These are phyloP conservation scores for Brassica carinata DNA, from an alignment of 345 rosid genomes.

Conservation along the genomic window DNA sequence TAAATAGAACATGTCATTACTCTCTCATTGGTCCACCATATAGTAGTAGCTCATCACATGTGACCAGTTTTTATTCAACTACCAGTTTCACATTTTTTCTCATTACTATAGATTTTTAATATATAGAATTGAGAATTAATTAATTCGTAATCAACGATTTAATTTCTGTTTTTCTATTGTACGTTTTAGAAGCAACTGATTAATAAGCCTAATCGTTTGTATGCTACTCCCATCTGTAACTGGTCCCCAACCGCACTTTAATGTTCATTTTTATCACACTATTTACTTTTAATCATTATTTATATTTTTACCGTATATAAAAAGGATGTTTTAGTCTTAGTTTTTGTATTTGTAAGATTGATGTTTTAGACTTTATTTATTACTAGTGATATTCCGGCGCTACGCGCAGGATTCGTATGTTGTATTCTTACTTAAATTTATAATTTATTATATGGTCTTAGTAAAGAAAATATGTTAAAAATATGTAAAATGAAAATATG, in stretches of 20 bases:
- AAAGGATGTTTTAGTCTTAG: too few species aligned
- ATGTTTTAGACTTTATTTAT: too few species aligned
- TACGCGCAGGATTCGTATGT: too few species aligned
- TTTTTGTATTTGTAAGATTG: too few species aligned
- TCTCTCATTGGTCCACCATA: conserved; percentile 13
- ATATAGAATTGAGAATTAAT: neutral
- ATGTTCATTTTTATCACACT: neutral
- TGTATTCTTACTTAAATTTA: too few species aligned
- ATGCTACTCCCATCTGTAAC: neutral
- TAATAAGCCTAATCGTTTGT: neutral
- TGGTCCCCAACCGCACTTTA: neutral
- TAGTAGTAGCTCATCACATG: conserved; percentile 9
- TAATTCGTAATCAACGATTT: neutral
- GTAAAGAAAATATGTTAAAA: too few species aligned
- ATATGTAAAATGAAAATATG: too few species aligned
- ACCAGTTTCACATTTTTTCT: neutral
- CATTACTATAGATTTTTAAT: neutral
- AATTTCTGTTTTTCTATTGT: neutral
- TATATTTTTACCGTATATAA: too few species aligned
- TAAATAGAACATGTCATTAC: conserved; percentile 34
- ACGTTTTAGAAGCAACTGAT: neutral
- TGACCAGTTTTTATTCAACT: conserved; percentile 30
- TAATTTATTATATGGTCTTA: too few species aligned
- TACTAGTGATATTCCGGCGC: too few species aligned
- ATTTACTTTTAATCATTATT: too few species aligned